Base-by-base conservation (phyloP, 1,284 basidiomycete genomes). In the Ceratobasidium papillatum region DNA sequence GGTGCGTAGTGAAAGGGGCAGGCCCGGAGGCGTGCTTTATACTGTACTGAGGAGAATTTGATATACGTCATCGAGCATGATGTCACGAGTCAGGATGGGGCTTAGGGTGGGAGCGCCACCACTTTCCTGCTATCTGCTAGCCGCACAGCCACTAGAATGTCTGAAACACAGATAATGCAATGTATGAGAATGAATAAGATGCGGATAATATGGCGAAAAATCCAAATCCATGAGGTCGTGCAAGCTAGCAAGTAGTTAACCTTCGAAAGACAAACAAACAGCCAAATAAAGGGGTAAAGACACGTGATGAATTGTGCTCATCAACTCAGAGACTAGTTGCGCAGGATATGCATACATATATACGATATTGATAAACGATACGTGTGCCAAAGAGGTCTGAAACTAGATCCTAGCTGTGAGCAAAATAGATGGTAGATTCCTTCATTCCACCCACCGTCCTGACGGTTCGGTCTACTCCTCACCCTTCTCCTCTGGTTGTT, bases 351-450 rank as follows among this genome's bases (percentile, higher is more conserved):
- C 43, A 64, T 64, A 64, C 62, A 64, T 64, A 64, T 49, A 64
- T 64, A 64, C 11, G 27, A 64, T 64, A 64, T 19, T 64, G 62
- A 64, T 64, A 64, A 64, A 49, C 43, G 62, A 64, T 64, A 64
- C 19, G 19, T 34, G n/a, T 38, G 25, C 27, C 25, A 61, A 27
- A 27, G 19, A 61, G 43, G 27, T 17, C 22, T 14, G 58, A 19
- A 14, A n/a, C 12, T 43, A n/a, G 38, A 4, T 34, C 32, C 32
- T 17, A n/a, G 19, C 12, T 58, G 34, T 12, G 9, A 61, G 36
- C 43, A n/a, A 27, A 61, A 41, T 41, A n/a, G 27, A 41, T 36
- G 43, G 36, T 4, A 43, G 25, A 43, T 14, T n/a, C 14, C 38
- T 25, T 12, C 25, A 32, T 30, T 54, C 52, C 52, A 30, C 12